Conservation (phyloP, 305 asterid species). For the Fraxinus ornus region DNA sequence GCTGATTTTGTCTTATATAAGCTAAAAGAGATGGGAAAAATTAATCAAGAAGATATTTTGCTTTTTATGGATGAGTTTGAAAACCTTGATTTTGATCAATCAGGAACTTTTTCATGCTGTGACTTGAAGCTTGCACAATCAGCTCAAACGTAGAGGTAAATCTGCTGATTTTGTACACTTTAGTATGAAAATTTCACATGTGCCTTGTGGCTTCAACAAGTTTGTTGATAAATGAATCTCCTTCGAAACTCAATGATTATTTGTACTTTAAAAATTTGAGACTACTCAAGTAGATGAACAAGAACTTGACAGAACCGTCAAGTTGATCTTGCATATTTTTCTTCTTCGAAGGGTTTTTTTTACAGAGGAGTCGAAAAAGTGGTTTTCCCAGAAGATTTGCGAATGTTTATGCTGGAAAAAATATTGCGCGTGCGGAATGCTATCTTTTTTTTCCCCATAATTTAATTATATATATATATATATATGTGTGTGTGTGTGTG, state of each 20-base stretch:
- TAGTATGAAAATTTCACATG: not conserved
- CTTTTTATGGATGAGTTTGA: slow-evolving; percentile 65
- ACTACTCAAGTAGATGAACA: not conserved
- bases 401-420: no score
- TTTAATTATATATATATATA: no score
- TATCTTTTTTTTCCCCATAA: no score
- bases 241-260: not conserved
- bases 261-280: not conserved
- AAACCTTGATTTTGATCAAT: slow-evolving; percentile 81
- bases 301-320: not conserved
- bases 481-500: no score
- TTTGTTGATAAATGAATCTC: not conserved
- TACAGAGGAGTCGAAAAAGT: no score
- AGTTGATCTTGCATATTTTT: no score
- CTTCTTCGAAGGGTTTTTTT: no score
- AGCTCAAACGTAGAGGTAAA: slow-evolving; percentile 25
- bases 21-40: slow-evolving; percentile 91
- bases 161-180: slow-evolving; percentile 15
- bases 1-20: slow-evolving; percentile 72
- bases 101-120: slow-evolving; percentile 65
- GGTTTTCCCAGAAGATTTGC: no score
- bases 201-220: not conserved
- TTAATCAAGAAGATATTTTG: slow-evolving; percentile 61
- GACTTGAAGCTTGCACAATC: slow-evolving; percentile 63
- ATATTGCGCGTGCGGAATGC: no score